phyloP scores from a whole-genome alignment of 257 asterid species.

The Striga asiatica region DNA sequence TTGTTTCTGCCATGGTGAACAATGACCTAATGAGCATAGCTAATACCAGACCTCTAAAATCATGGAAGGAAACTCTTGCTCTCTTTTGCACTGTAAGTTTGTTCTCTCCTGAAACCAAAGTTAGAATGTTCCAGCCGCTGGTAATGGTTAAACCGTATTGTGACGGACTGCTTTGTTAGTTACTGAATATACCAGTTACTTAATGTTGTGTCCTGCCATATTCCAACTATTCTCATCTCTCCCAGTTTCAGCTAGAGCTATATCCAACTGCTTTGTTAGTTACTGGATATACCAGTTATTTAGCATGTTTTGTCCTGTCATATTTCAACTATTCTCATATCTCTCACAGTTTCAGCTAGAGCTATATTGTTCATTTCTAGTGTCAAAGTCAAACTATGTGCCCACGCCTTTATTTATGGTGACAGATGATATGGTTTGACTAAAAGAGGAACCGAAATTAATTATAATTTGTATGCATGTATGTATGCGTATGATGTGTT shows the following conservation, averaged over 20 bases:
- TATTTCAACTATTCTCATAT: not conserved
- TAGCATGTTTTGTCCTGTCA: not conserved
- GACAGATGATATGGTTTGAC: not conserved
- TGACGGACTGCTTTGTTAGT: slow-evolving; percentile 4
- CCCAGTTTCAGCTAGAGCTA: not conserved
- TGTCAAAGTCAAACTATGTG: slow-evolving; percentile 1
- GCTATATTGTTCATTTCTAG: slow-evolving; percentile 3
- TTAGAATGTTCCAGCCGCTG: not conserved
- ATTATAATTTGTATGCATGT: not conserved
- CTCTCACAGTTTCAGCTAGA: not conserved
- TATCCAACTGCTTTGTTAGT: slow-evolving; percentile 2
- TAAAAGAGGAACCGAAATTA: too few species aligned
- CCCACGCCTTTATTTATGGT: not conserved
- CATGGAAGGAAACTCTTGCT: slow-evolving; percentile 98
- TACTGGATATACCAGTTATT: not conserved
- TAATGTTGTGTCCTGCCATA: not conserved
- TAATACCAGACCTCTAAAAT: slow-evolving; percentile 69
- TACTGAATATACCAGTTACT: not conserved
- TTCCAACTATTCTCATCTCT: not conserved
- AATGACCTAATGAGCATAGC: slow-evolving; percentile 86
- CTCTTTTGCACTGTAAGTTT: slow-evolving; percentile 81
- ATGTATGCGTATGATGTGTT: too few species aligned
- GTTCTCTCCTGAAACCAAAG: slow-evolving; percentile 9
- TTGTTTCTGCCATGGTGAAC: slow-evolving; percentile 84
- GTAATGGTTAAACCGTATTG: slow-evolving; percentile 1